Evolutionary conservation across 2,329 filamentous ascomycete species (phyloP), one percentile per base, ranked within the genome.

Genomic region (Diaporthe sp.): DNA sequence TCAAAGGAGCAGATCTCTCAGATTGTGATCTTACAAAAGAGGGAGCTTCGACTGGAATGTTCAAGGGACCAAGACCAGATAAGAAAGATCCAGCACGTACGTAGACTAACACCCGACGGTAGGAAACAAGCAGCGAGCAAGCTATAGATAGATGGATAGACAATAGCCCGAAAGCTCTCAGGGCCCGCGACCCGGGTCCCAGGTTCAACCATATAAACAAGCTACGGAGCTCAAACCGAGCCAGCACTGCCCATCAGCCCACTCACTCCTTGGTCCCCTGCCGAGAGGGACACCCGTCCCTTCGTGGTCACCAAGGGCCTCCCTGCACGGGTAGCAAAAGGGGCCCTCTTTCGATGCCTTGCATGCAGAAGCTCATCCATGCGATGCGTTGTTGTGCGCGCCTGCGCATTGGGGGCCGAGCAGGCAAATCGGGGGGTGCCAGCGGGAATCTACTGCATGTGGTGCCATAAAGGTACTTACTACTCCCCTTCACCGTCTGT

Each of bases 221-320:
- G 61, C 61, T 67, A 52, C 61, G 38, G 42, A 67, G 61, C 61
- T 67, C 61, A 67, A 67, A 67, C 30, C 42, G 42, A 25, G n/a
- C 19, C 45, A 3, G 45, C 30, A 67, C 19, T 38, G 19, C 9
- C 9, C 40, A 42, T 55, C 58, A 67, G 58, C 61, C 25, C 60
- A 50, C 19, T 8, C n/a, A n/a, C n/a, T n/a, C n/a, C 15, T 30
- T 22, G 33, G 5, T 47, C 47, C 57, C 47, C 47, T 72, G 71
- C 71, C 71, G 71, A 67, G 50, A 25, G 35, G 54, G 12, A 30
- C 54, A 30, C 19, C 30, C 9, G 30, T 5, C 57, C 57, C 22
- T 12, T 6, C 30, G 17, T 25, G 19, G 19, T 61, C 17, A 38
- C 17, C 69, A 45, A 28, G 55, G 42, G 50, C 28, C 30, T 60